Conservation (phyloP, 177 flowering plant genomes). For the Vitis hybrid region DNA sequence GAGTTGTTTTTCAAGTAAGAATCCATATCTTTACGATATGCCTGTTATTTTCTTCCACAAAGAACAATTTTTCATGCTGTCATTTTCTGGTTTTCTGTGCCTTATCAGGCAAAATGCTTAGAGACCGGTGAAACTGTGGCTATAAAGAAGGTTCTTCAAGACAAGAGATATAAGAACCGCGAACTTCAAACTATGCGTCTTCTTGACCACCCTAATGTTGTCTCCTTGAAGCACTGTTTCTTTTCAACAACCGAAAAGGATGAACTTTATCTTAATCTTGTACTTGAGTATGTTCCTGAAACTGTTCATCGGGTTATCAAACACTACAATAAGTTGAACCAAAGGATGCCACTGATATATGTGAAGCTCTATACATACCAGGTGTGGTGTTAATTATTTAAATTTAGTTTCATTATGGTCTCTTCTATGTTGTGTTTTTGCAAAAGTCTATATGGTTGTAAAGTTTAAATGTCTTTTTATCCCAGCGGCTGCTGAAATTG, state of each 20-base stretch:
- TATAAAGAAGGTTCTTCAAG: constrained; percentile 76
- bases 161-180: constrained; percentile 71
- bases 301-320: constrained; percentile 72
- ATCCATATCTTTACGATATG: not conserved
- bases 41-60: not conserved
- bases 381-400: constrained; percentile 29
- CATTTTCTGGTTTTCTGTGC: constrained; percentile 2
- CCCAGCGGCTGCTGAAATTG: not conserved
- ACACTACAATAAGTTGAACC: constrained; percentile 69
- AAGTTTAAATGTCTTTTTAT: not conserved
- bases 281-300: constrained; percentile 76
- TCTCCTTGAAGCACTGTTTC: constrained; percentile 74
- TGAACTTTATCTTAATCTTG: constrained; percentile 69
- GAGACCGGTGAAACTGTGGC: constrained; percentile 78
- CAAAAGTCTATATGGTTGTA: not conserved
- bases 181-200: constrained; percentile 79
- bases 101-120: constrained; percentile 58
- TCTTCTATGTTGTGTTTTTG: not conserved
- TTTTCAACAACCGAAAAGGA: constrained; percentile 75
- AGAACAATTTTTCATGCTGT: not conserved
- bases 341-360: constrained; percentile 69
- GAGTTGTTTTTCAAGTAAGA: constrained; percentile 66
- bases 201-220: constrained; percentile 73
- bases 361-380: constrained; percentile 68
- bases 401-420: not conserved